phyloP scores from a whole-genome alignment of 352 stramenopile species.

The Phytopythium vexans region DNA sequence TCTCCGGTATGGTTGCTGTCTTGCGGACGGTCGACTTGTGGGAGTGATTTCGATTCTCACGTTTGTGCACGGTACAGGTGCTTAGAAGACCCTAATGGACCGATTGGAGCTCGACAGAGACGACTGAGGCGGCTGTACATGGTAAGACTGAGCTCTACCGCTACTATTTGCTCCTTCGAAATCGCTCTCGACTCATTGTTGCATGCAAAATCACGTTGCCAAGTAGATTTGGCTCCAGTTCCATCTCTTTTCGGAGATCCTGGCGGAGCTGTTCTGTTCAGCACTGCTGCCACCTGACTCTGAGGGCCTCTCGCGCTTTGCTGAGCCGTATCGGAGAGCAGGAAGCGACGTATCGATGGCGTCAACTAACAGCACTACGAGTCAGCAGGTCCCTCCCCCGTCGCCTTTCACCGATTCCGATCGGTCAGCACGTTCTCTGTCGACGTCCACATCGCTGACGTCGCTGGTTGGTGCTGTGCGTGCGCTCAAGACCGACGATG shows the following conservation, averaged over 20 bases:
- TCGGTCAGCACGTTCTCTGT: slow-evolving; percentile 8
- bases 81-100: slow-evolving; percentile 33
- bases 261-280: slow-evolving; percentile 66
- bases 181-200: not conserved
- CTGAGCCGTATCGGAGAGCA: slow-evolving; percentile 21
- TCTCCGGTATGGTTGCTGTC: slow-evolving; percentile 29
- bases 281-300: slow-evolving; percentile 39
- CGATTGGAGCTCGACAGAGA: slow-evolving; percentile 35
- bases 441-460: slow-evolving; percentile 26
- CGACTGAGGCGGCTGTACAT: slow-evolving; percentile 57
- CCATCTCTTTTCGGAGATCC: slow-evolving; percentile 59
- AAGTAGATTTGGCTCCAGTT: slow-evolving; percentile 80
- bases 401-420: slow-evolving; percentile 1
- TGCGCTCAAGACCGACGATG: slow-evolving; percentile 16
- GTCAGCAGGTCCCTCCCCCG: not conserved
- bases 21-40: not conserved
- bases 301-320: slow-evolving; percentile 12
- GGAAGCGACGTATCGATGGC: slow-evolving; percentile 23
- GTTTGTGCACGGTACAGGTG: slow-evolving; percentile 8
- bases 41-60: not conserved
- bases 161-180: not conserved
- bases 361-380: slow-evolving; percentile 4
- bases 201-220: not conserved
- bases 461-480: slow-evolving; percentile 15
- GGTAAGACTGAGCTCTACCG: slow-evolving; percentile 18